A percentile compares a stretch with the other conserved stretches of the same genome.
phyloP scores from a whole-genome alignment of 257 asterid species.

The Nicotiana tabacum region DNA sequence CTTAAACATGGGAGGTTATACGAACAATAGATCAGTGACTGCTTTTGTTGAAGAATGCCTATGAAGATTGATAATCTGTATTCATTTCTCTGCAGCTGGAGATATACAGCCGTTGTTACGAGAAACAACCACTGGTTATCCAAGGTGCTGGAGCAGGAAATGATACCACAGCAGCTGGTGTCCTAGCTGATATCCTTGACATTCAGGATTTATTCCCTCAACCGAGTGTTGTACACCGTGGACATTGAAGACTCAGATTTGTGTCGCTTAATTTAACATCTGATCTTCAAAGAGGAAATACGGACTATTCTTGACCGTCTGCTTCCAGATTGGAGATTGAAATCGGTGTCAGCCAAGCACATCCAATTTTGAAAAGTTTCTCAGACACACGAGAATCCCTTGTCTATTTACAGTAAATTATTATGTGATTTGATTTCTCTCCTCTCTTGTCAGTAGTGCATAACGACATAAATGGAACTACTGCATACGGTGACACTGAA shows the following conservation, averaged over 20 bases:
- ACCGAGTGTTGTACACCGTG: not conserved
- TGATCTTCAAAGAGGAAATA: not conserved
- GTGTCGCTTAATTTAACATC: not conserved
- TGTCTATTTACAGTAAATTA: not conserved
- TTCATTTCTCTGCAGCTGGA: slow-evolving; percentile 48
- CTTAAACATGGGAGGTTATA: not conserved
- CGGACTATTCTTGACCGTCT: not conserved
- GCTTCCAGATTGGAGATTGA: not conserved
- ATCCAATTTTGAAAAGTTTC: not conserved
- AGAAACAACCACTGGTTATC: slow-evolving; percentile 68
- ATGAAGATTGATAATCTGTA: not conserved
- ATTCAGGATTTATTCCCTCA: slow-evolving; percentile 59
- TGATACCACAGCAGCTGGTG: slow-evolving; percentile 90
- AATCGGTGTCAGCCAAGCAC: not conserved
- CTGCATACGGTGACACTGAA: not conserved
- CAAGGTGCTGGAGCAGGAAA: slow-evolving; percentile 97
- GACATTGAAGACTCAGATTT: no score
- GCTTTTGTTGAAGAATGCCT: not conserved
- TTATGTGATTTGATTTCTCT: no score
- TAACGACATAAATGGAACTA: not conserved
- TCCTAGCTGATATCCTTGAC: slow-evolving; percentile 88
- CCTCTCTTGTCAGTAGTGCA: not conserved
- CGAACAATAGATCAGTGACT: not conserved
- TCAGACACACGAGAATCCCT: not conserved
- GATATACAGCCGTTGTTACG: slow-evolving; percentile 78